Evolutionary conservation across 257 asterid genomes (phyloP), one percentile per base, ranked within the genome.

Genomic region (Solanum sitiens): DNA sequence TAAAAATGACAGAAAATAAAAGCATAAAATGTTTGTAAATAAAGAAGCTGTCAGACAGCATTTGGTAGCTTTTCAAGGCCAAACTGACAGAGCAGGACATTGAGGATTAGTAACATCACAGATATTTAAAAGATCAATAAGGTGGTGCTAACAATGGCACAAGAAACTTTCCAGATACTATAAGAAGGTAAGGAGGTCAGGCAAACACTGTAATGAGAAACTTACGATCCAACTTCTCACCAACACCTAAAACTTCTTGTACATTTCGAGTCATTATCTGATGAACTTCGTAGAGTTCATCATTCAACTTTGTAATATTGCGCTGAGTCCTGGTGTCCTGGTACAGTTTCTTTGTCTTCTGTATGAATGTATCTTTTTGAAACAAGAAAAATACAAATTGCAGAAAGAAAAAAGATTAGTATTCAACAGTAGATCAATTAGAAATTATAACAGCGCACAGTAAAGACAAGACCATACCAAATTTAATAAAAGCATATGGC

Each of bases 241-340:
- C 99, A 89, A 95, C 98, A 76, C 99, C 98, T 83, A 97, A 97
- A 87, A 97, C 99, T 93, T 97, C 99, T 87, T 97, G 98, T 77
- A 97, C 98, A 91, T 97, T 97, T 89, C 99, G 98, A 88, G 99
- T 95, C 99, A 97, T 97, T 70, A 97, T 95, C 91, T 97, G 99
- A 91, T 97, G 99, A 89, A 97, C 98, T 94, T 97, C 98, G 93
- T 97, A 95, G n/a, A 97, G 98, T 87, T 97, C 99, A 89, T 97
- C 99, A 87, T 95, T 97, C 95, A 97, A 90, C 94, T 95, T 97
- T 45, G 98, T 75, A 77, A 97, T 90, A 87, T 95, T 97, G 75
- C 98, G 92, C 87, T 95, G 99, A 86, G 98, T 93, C 93, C 98
- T 95, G 85, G 98, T 97, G 91, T 97, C 99, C 91, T 95, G 98